Base-by-base conservation (phyloP, 2,329 filamentous ascomycete genomes). In the Ceratocystis huliohia region DNA sequence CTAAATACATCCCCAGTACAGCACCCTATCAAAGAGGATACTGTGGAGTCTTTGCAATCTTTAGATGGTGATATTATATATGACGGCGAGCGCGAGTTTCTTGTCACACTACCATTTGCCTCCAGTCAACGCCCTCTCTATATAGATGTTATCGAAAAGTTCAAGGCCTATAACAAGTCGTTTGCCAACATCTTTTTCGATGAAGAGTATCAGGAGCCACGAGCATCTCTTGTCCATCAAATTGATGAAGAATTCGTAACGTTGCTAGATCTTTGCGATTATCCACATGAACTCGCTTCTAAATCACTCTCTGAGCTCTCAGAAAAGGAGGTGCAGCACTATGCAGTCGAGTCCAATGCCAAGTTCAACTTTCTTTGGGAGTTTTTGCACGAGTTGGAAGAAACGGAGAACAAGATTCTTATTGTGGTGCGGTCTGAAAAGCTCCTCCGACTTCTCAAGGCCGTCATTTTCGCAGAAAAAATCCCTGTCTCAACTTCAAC, bases 341-440 rank as follows among this genome's bases (percentile, higher is more conserved):
- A 84, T 69, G 78, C 80, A 1, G 77, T 80, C 66, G 80, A 80
- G 64, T 80, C 82, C 8, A 86, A 84, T 72, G 75, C 81, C 65
- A 87, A 87, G 70, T 84, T 82, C 70, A 79, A 78, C 41, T 87
- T 87, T 69, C 70, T 86, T 5, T 80, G 78, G 57, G 82, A 85
- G 69, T 74, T 87, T 2, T 71, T 86, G 37, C 74, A 79, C 22
- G 71, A 73, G 7, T 71, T 85, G 10, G 71, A 72, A n/a, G 72
- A 74, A 17, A 72, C 74, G 13, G 75, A 79, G 10, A 78, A 76
- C 46, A 80, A 78, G 45, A 72, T 87, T 6, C 73, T 85, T 15
- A 78, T 87, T 28, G 71, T 87, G 10, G 81, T 78, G 7, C 80
- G 80, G 22, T 78, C 80, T 5, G 77, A 78, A 8, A 75, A 77